A percentile compares a stretch with the other conserved stretches of the same genome.
Evolutionary conservation across 2,329 filamentous ascomycete species (phyloP).

Genomic region (Rosellinia necatrix): DNA sequence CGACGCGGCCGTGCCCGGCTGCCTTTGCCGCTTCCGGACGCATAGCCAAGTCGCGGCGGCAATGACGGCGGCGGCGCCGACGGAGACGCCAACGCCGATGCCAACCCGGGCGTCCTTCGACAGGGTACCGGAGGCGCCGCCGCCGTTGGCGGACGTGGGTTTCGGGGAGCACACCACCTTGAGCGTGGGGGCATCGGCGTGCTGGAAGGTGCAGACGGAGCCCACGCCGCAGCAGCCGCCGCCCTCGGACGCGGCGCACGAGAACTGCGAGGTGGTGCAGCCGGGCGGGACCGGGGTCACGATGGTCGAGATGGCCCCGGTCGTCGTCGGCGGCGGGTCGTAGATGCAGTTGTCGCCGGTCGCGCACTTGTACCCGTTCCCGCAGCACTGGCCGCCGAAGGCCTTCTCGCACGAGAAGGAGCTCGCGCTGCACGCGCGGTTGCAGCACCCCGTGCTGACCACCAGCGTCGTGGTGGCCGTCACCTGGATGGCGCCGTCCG

Average conservation of each 20-base stretch:
- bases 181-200: conserved; percentile 46
- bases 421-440: conserved; percentile 35
- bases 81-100: conserved; percentile 58
- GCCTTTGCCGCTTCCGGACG: conserved; percentile 43
- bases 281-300: conserved; percentile 46
- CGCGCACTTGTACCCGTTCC: conserved; percentile 50
- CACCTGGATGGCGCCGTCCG: neutral
- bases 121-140: conserved; percentile 45
- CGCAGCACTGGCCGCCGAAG: conserved; percentile 57
- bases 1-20: conserved; percentile 7
- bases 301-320: conserved; percentile 32
- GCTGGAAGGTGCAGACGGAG: conserved; percentile 39
- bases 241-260: conserved; percentile 45
- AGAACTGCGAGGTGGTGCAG: conserved; percentile 52
- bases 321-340: conserved; percentile 23
- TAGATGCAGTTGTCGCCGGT: conserved; percentile 43
- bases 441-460: conserved; percentile 28
- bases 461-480: conserved; percentile 6
- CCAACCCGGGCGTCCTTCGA: conserved; percentile 56
- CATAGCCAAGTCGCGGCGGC: conserved; percentile 54
- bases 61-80: conserved; percentile 49
- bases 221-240: conserved; percentile 56
- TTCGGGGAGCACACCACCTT: conserved; percentile 42
- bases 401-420: conserved; percentile 49
- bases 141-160: conserved; percentile 24